Base-by-base conservation (phyloP, 2,329 filamentous ascomycete genomes). In the Colletotrichum aenigma region DNA sequence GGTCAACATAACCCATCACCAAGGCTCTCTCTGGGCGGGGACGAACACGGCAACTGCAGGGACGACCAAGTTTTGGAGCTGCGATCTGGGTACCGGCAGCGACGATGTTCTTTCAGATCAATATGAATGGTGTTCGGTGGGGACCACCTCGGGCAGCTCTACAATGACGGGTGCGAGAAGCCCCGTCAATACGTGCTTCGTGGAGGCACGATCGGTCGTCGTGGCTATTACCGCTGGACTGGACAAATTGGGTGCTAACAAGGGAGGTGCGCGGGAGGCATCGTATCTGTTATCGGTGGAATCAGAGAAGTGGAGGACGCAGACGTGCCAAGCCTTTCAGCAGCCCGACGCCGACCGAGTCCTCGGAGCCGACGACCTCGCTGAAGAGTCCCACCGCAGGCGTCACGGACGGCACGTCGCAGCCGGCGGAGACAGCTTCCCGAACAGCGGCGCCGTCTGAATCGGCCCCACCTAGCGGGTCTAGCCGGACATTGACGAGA, bases 11-110 rank as follows among this genome's bases (percentile, higher is more conserved):
- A 69, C 65, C 56, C 64, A 74, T 16, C 24, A 43, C 7, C 18
- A 36, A 13, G 74, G 64, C 8, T 76, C 70, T 8, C 56, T 60
- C 43, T 75, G 69, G 70, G 16, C 43, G 32, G 70, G 70, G n/a
- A 64, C 56, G 5, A 76, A 76, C 55, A 75, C 70, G 62, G 73
- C 30, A 32, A 75, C 70, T 10, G 62, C 69, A 15, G 70, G 62
- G 24, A 38, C 73, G 21, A 66, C 38, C 48, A 75, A 75, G 32
- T 36, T n/a, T 30, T 75, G 73, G 70, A 18, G 21, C 21, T 68
- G 73, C 48, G 48, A 64, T 4, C 62, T 75, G 12, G 64, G 74
- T n/a, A 60, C 6, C 30, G n/a, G 30, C 12, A 34, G 64, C 58
- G 26, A 16, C n/a, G 64, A 48, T 10, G 56, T 56, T n/a, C 7